Evolutionary conservation across 83 land plant genomes (phyloP).

Genomic region (Picea mariana): DNA sequence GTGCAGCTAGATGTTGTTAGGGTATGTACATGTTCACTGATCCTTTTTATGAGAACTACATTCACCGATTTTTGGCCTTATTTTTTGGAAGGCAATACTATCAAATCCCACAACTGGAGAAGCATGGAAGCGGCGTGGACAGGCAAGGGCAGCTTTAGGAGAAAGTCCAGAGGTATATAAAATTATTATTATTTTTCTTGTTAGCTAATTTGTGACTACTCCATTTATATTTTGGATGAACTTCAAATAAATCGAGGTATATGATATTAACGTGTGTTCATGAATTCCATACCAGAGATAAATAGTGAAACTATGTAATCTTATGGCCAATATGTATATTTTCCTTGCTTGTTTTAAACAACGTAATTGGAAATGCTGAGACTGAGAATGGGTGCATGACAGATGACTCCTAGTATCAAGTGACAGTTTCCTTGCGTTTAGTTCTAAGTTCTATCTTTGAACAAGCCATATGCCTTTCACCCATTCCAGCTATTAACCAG

Average conservation of each 20-base stretch:
- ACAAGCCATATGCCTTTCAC: no score
- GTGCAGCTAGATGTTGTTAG: background rate
- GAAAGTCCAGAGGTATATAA: slow-evolving; percentile 58
- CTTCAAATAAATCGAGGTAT: no score
- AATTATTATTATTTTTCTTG: background rate
- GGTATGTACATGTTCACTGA: background rate
- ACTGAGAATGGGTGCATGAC: background rate
- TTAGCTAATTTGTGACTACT: background rate
- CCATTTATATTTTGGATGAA: background rate
- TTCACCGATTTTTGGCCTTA: slow-evolving; percentile 4
- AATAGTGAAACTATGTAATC: background rate
- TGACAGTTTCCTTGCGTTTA: no score
- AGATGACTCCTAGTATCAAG: background rate
- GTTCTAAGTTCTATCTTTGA: no score
- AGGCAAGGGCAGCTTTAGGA: slow-evolving; percentile 92
- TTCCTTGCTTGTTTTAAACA: background rate
- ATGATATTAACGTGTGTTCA: no score
- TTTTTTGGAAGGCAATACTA: slow-evolving; percentile 60
- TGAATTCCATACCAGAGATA: background rate
- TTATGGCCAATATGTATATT: background rate
- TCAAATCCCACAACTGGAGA: slow-evolving; percentile 74
- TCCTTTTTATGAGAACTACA: no score
- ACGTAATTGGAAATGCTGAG: background rate
- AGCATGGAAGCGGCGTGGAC: slow-evolving; percentile 96
- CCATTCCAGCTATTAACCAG: no score